These are phyloP conservation scores for Lactarius sanguifluus DNA, from an alignment of 768 basidiomycete genomes.

Conservation along the genomic window DNA sequence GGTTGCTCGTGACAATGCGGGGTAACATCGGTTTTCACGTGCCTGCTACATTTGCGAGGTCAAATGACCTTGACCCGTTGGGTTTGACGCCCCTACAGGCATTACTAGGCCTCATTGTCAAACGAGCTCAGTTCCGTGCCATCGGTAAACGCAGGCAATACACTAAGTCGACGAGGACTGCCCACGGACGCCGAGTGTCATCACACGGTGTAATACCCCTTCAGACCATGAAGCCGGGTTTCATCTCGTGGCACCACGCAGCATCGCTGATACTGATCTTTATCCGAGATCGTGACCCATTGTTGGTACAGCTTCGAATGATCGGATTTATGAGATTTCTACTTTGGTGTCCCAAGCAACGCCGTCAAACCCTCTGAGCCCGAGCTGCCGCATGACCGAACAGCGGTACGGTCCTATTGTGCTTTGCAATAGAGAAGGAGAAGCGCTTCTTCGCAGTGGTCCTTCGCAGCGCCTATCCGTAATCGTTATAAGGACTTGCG, in stretches of 20 bases:
- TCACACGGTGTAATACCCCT: background rate
- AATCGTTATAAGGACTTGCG: constrained; percentile 20
- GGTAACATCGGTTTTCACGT: background rate
- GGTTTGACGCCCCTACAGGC: background rate
- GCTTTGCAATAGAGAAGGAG: background rate
- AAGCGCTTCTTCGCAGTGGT: background rate
- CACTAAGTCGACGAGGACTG: background rate
- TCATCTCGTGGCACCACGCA: constrained; percentile 2
- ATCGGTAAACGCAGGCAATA: background rate
- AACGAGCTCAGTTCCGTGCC: background rate
- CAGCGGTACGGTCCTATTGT: background rate
- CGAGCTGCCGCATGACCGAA: constrained; percentile 1
- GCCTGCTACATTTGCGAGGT: background rate
- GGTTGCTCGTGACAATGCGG: background rate
- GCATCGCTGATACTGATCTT: background rate
- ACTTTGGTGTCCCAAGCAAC: background rate
- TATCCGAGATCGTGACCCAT: constrained; percentile 1
- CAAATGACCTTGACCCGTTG: background rate
- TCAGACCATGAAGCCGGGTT: background rate
- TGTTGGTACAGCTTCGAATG: constrained; percentile 8
- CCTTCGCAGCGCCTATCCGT: constrained; percentile 23
- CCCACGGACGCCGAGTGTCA: background rate
- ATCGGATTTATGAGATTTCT: constrained; percentile 13
- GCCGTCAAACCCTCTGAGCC: background rate
- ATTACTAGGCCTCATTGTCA: background rate